Percentiles rank a stretch among this genome's conserved stretches.
Conservation (phyloP, 768 basidiomycete species). For the Pulveroboletus sp. region DNA sequence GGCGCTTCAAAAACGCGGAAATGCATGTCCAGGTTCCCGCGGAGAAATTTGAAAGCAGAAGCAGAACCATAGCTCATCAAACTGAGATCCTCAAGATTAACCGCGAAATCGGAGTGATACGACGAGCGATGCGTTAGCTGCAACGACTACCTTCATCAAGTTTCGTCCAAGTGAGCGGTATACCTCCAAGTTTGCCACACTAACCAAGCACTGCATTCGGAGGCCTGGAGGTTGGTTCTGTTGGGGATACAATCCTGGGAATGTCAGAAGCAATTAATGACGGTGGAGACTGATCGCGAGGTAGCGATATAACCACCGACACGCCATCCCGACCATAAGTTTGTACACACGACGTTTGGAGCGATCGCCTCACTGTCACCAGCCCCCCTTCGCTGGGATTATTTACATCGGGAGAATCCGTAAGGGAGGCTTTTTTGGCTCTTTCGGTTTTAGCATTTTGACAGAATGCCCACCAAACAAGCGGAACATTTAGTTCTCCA, state of each 20-base stretch:
- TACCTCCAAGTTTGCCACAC: constrained; percentile 3
- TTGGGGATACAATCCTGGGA: constrained; percentile 1
- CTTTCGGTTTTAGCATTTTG: constrained; percentile 35
- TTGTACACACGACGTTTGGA: constrained; percentile 10
- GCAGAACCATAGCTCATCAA: constrained; percentile 22
- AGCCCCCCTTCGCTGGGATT: constrained; percentile 17
- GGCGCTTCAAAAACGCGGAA: constrained; percentile 15
- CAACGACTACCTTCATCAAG: not conserved
- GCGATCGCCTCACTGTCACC: constrained; percentile 17
- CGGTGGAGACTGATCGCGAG: constrained; percentile 3
- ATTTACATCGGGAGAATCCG: constrained; percentile 19
- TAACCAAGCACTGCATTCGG: constrained; percentile 1
- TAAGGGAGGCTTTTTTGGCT: constrained; percentile 31
- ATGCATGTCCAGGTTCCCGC: constrained; percentile 20
- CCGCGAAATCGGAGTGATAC: constrained; percentile 16
- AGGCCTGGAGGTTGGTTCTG: constrained; percentile 12
- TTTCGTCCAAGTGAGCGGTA: constrained; percentile 1
- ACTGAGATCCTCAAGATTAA: constrained; percentile 25
- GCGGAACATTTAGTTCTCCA: constrained; percentile 14
- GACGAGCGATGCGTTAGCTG: constrained; percentile 1
- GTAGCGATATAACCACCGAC: constrained; percentile 17
- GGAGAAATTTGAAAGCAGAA: constrained; percentile 12
- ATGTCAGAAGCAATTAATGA: constrained; percentile 5
- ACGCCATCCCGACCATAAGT: constrained; percentile 22
- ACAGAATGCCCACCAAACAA: constrained; percentile 19